Evolutionary conservation across 345 rosid species (phyloP), one percentile per base, ranked within the genome.

Genomic region (Hypericum perforatum): DNA sequence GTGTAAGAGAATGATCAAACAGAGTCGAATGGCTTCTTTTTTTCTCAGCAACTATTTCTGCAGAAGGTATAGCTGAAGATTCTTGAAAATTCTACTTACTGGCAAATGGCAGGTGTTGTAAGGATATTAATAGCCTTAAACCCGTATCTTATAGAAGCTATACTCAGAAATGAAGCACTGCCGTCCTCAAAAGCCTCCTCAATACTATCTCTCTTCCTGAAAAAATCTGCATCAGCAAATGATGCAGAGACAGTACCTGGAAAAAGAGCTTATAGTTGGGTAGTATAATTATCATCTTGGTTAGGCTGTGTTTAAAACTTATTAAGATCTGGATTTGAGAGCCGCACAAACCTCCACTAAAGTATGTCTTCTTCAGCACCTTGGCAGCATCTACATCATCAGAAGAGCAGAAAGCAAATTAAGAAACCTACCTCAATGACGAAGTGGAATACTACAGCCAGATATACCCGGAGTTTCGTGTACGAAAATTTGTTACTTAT

Each of bases 121-220:
- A 88, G 79, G 61, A 86, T 73, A 69, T 81, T 82, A 52, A 91
- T 80, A 56, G 80, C 54, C 57, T 71, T 88, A 64, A 91, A 87
- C 45, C 98, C 96, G 66, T 85, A 86, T 53, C 49, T 74, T 37
- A 91, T 58, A 41, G 96, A 82, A 71, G 90, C 82, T 76, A 91
- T 81, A 78, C 88, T 79, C 66, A 91, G 69, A 75, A 87, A 91
- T 49, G 98, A 79, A 66, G 63, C 60, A 57, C 95, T 85, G 36
- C 98, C 98, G 72, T 91, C 96, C 77, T 91, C 98, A 41, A 91
- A 85, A 61, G 63, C 76, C 69, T 85, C 98, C 56, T 91, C 96
- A 63, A 83, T 64, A 59, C 63, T 71, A 67, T 85, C 86, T 73
- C 98, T 83, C 72, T 94, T 81, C 74, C 73, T 91, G 42, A 91